These are phyloP conservation scores for Mercurialis annua DNA, from an alignment of 345 rosid genomes.

Conservation along the genomic window DNA sequence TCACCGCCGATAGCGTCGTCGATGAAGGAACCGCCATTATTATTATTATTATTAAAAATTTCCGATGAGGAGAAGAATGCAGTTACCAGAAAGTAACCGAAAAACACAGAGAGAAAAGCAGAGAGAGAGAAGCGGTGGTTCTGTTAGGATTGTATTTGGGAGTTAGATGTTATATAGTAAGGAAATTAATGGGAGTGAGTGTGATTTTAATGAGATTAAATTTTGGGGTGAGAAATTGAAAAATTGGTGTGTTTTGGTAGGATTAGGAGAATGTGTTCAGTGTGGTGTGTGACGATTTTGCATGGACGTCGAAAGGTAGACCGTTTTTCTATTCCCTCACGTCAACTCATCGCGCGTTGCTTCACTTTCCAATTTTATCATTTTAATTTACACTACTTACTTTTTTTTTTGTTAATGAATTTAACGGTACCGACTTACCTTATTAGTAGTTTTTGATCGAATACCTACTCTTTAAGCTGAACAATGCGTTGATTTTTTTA, in stretches of 20 bases:
- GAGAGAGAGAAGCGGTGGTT: slow-evolving; percentile 10
- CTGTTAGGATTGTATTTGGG: background rate
- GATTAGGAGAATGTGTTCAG: background rate
- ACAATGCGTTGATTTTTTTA: too few species aligned
- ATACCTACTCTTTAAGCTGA: too few species aligned
- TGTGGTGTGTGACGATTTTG: slow-evolving; percentile 35
- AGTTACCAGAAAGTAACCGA: background rate
- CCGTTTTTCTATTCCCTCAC: slow-evolving; percentile 24
- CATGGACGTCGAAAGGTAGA: slow-evolving; percentile 39
- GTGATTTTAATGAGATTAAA: too few species aligned
- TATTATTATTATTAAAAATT: background rate
- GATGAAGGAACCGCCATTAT: slow-evolving; percentile 50
- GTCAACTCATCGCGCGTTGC: slow-evolving; percentile 6
- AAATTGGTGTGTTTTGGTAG: background rate
- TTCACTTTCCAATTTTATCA: background rate
- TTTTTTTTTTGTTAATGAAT: too few species aligned
- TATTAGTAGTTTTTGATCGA: too few species aligned
- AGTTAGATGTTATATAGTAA: too few species aligned
- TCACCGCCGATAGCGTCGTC: slow-evolving; percentile 29
- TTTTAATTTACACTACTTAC: too few species aligned
- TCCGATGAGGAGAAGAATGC: slow-evolving; percentile 15
- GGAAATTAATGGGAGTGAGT: background rate
- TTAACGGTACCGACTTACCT: too few species aligned
- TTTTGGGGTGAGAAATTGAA: background rate
- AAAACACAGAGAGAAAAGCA: background rate